phyloP scores from a whole-genome alignment of 345 rosid species.

The Sonneratia caseolaris region DNA sequence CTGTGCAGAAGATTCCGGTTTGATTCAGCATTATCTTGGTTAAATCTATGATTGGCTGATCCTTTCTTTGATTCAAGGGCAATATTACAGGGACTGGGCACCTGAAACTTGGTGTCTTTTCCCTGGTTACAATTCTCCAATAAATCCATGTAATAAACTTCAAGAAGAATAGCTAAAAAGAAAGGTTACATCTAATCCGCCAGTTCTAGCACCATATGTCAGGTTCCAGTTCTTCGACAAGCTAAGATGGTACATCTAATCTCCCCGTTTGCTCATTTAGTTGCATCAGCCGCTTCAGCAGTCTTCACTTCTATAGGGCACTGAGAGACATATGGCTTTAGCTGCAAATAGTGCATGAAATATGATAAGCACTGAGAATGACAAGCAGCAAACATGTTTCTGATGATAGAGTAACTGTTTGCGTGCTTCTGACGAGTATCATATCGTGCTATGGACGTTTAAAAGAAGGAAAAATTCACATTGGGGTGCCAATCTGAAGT shows the following conservation, averaged over 20 bases:
- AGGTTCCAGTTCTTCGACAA: background rate
- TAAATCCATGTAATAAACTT: background rate
- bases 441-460: background rate
- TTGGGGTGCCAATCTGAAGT: background rate
- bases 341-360: conserved; percentile 30
- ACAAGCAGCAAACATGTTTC: background rate
- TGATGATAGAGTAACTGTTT: background rate
- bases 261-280: conserved; percentile 17
- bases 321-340: conserved; percentile 55
- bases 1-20: too few species aligned
- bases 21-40: too few species aligned
- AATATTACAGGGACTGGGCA: too few species aligned
- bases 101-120: too few species aligned
- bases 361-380: background rate
- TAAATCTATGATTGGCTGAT: too few species aligned
- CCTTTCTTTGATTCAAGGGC: too few species aligned
- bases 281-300: conserved; percentile 29
- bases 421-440: too few species aligned
- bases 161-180: background rate
- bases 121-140: too few species aligned
- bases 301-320: conserved; percentile 32
- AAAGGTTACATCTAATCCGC: background rate
- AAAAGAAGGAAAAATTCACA: background rate
- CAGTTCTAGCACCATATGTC: background rate
- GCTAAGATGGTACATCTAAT: background rate